Percentiles rank a stretch among this genome's conserved stretches.
Conservation (phyloP, 73 alveolate species). For the Paramecium pentaurelia region DNA sequence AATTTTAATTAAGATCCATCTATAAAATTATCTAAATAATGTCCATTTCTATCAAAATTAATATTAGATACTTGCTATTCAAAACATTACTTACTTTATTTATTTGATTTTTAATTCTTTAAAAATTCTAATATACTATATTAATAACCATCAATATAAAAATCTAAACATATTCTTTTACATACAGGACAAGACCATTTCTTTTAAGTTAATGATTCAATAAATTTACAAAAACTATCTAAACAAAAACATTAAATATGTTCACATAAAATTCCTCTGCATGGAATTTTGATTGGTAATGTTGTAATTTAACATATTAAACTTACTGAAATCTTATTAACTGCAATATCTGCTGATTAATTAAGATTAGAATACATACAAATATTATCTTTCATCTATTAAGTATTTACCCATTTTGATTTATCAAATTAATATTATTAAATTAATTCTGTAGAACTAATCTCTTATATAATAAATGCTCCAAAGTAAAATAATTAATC, state of each 20-base stretch:
- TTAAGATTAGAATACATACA: background rate
- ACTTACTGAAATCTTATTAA: background rate
- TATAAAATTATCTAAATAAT: background rate
- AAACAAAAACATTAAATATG: background rate
- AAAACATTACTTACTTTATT: background rate
- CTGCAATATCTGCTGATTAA: background rate
- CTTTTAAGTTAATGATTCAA: background rate
- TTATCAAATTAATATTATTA: background rate
- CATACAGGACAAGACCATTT: constrained; percentile 15
- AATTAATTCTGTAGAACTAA: background rate
- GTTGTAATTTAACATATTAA: background rate
- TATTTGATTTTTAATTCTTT: background rate
- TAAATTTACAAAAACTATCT: background rate
- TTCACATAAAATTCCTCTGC: background rate
- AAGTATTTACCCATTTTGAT: background rate
- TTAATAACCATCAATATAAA: background rate
- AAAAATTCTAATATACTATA: background rate
- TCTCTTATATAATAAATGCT: background rate
- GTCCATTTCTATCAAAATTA: background rate
- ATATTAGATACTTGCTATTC: background rate
- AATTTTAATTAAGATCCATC: background rate
- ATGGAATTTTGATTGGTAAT: background rate
- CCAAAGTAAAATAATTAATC: background rate
- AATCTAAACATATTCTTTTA: background rate
- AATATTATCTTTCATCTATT: background rate